Evolutionary conservation across 805 yeast genomes (phyloP), one percentile per base, ranked within the genome.

Genomic region (Yamadazyma sp.): DNA sequence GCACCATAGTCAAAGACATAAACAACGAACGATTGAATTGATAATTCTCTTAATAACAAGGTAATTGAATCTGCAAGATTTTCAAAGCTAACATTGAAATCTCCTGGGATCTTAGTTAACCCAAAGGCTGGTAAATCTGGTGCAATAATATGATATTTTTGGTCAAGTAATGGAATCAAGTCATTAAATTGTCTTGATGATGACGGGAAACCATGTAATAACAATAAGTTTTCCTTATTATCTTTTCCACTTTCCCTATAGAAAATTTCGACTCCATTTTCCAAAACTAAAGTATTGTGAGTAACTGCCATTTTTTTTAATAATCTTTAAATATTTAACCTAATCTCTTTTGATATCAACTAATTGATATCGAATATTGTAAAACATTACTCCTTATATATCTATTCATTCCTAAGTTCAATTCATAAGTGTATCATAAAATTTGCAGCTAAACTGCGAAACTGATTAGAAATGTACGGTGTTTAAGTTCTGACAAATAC

Each of bases 41-140:
- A 43, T 19, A 65, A 37, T 1, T 30, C 40, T 9, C 53, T 48
- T 18, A 62, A 41, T 36, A 69, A 61, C 13, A 45, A 42, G 7
- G 43, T 60, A 26, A 66, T 45, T 2, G 67, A 43, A 11, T 52
- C 47, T 3, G 69, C 48, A 17, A 69, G 23, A 20, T 42, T 49
- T 4, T 47, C 64, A 43, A 69, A 69, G 7, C 53, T 50, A 36
- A 47, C 54, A n/a, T 40, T 35, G 36, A 48, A 61, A 19, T 39
- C 48, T 3, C 38, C 38, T 5, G 66, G 58, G n/a, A 45, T 35
- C 21, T 52, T 52, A 3, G 72, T 62, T 35, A 49, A 54, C 2
- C 73, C 73, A 43, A 49, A 67, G 7, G 69, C 62, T 10, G 74
- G 75, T n/a, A 69, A 42, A 42, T 69, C 75, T 6, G 74, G 74